Evolutionary conservation across 1,284 basidiomycete genomes (phyloP), one percentile per base, ranked within the genome.

Genomic region (Marasmius fiardii): DNA sequence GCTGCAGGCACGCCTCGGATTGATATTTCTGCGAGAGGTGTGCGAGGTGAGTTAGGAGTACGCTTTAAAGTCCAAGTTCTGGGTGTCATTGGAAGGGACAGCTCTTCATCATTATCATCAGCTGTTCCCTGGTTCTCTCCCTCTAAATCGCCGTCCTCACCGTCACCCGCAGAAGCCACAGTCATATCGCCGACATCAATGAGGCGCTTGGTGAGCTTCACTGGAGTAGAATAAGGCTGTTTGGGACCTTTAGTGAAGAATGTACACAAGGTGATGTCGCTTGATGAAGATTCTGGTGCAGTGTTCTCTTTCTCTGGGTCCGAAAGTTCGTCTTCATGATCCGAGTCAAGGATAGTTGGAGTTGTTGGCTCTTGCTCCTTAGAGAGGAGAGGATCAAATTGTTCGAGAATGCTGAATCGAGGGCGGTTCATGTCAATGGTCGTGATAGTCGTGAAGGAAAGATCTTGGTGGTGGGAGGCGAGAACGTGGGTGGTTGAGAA

Each of bases 291-390:
- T n/a, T n/a, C 63, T 23, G 74, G 74, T 14, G 58, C 66, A 43
- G 75, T 66, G 66, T 86, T 86, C 67, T 86, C 84, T 74, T 86
- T 86, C 75, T 85, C 82, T 1, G 77, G 76, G 45, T 74, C 69
- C 7, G 68, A 56, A 20, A 16, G 16, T 23, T 57, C 58, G n/a
- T 59, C 54, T 16, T 70, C 71, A 2, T 68, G 66, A 14, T 66
- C 66, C 3, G 63, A 61, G 54, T 58, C 58, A 44, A 60, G 59
- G 11, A 61, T 52, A 24, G 60, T 43, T 4, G 47, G 26, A 31
- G 47, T 49, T 4, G 26, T 26, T 31, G 47, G 47, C 16, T 49
- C 47, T 33, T 50, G 31, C 34, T 55, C 48, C 23, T 61, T 57
- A 20, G 58, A 51, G 5, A 58, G 58, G 45, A 86, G 77, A 24